These are phyloP conservation scores for Acer negundo DNA, from an alignment of 345 rosid species.

Conservation along the genomic window DNA sequence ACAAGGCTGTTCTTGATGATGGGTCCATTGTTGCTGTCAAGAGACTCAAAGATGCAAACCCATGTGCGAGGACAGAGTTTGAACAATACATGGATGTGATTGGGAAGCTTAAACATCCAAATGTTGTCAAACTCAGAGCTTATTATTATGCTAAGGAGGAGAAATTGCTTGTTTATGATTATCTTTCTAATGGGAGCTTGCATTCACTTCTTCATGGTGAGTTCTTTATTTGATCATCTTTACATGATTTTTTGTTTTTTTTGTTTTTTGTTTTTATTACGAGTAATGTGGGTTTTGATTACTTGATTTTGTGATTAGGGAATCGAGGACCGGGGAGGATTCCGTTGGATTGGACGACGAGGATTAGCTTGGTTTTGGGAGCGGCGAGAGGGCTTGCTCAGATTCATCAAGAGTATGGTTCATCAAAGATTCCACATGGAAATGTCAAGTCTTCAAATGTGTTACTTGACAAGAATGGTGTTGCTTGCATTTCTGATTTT, in stretches of 20 bases:
- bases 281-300: not conserved
- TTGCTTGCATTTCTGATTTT: constrained; percentile 81
- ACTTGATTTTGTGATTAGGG: constrained; percentile 32
- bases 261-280: too few relatives aligned
- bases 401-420: constrained; percentile 69
- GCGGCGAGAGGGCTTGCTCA: constrained; percentile 87
- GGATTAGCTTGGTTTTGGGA: constrained; percentile 84
- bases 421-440: constrained; percentile 80
- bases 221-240: not conserved
- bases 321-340: constrained; percentile 87
- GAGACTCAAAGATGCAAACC: constrained; percentile 88
- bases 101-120: constrained; percentile 78
- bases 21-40: constrained; percentile 85
- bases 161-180: constrained; percentile 90
- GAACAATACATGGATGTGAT: constrained; percentile 93
- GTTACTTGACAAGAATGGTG: constrained; percentile 82
- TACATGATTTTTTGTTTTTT: not conserved
- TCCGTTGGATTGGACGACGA: constrained; percentile 97
- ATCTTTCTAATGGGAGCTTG: constrained; percentile 86
- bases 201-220: constrained; percentile 87
- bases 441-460: constrained; percentile 84
- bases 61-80: constrained; percentile 84
- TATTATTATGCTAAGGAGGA: constrained; percentile 93
- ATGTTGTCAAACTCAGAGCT: constrained; percentile 76
- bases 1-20: constrained; percentile 86